Conservation (phyloP, 306 rosid species). For the Pyrus bretschneideri region DNA sequence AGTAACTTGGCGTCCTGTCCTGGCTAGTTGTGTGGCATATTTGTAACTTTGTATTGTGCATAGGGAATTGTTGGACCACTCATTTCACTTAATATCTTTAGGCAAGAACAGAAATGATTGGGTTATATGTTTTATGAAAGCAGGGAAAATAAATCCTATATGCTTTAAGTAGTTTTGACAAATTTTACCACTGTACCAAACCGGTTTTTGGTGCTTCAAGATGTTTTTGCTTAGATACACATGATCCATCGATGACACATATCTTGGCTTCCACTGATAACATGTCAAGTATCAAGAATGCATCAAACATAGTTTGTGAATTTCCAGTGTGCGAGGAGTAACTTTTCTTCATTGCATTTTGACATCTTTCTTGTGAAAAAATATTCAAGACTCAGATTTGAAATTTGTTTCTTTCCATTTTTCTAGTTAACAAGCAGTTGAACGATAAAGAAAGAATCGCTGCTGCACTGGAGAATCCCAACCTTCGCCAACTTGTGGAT, state of each 20-base stretch:
- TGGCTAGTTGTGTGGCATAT: not conserved
- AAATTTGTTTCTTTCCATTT: not conserved
- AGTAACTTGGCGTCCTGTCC: not conserved
- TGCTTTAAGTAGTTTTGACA: not conserved
- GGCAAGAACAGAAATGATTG: not conserved
- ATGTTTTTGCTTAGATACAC: not conserved
- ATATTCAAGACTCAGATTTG: constrained; percentile 6
- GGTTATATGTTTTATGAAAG: not conserved
- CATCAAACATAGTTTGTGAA: not conserved
- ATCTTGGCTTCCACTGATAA: not conserved
- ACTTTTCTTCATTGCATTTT: not conserved
- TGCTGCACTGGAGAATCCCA: constrained; percentile 95
- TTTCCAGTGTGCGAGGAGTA: not conserved
- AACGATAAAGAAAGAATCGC: constrained; percentile 95
- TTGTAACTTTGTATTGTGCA: not conserved
- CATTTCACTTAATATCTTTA: not conserved
- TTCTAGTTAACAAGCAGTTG: constrained; percentile 85
- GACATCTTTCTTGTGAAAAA: not conserved
- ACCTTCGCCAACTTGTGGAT: constrained; percentile 92
- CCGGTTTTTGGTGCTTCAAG: not conserved
- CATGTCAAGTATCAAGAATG: not conserved
- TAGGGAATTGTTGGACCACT: not conserved
- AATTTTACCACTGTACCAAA: not conserved
- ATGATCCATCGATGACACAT: not conserved
- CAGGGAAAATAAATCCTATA: not conserved